phyloP scores from a whole-genome alignment of 805 yeast genomes.

The Candida dendrica region DNA sequence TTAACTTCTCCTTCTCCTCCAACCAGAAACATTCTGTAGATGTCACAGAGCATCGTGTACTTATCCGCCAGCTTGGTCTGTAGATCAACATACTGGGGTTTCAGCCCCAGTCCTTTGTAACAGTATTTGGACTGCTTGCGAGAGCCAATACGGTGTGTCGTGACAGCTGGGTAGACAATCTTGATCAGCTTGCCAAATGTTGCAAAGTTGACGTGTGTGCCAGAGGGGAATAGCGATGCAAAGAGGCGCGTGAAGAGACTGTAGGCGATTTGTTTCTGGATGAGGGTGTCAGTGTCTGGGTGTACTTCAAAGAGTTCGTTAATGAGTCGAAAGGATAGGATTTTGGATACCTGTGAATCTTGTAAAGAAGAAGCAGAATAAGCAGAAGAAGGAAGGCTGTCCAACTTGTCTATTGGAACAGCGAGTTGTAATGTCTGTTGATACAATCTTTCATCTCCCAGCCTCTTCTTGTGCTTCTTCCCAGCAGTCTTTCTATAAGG shows the following conservation, averaged over 20 bases:
- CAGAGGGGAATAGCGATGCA: background rate
- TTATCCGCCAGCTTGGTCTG: background rate
- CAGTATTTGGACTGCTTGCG: conserved; percentile 80
- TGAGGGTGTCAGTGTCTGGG: background rate
- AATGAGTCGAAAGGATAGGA: background rate
- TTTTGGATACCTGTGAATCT: background rate
- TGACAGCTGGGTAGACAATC: conserved; percentile 55
- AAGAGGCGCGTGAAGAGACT: background rate
- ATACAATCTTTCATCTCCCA: too few species aligned
- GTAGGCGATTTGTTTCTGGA: background rate
- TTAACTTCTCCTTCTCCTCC: background rate
- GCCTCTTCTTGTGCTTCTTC: too few species aligned
- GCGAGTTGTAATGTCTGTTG: too few species aligned
- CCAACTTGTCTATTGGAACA: too few species aligned
- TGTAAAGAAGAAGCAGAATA: too few species aligned
- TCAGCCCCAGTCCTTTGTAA: conserved; percentile 62
- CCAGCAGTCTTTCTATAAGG: too few species aligned
- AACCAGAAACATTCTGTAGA: background rate
- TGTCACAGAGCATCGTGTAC: background rate
- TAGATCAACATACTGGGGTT: background rate
- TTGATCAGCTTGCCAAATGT: conserved; percentile 70
- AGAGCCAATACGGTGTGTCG: conserved; percentile 72
- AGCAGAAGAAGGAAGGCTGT: too few species aligned
- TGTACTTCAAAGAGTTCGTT: background rate
- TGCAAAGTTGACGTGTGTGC: conserved; percentile 29